Base-by-base conservation (phyloP, 176 grass and related monocot genomes). In the Leersia perrieri region DNA sequence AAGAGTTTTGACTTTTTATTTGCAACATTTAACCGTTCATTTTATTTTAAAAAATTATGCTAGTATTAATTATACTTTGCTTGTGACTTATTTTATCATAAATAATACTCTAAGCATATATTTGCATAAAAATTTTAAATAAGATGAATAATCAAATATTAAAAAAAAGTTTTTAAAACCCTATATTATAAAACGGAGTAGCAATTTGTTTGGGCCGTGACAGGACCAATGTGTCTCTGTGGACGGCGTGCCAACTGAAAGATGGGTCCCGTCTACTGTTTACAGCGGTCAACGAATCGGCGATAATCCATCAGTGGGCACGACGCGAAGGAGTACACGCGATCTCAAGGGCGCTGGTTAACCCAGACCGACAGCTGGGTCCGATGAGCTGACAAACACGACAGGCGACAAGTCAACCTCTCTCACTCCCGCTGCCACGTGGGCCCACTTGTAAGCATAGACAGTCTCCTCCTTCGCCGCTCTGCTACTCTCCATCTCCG, bases 281-380 rank as follows among this genome's bases (percentile, higher is more conserved):
- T 42, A 16, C 15, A 13, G 18, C 31, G 64, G 83, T 85, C 75
- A 85, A 85, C 83, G 67, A 32, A 16, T 26, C 14, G 16, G 33
- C 38, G n/a, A n/a, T 3, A n/a, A 25, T 31, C 31, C 22, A 58
- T 23, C 15, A 38, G n/a, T 40, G 60, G 33, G 47, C 20, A 14
- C 14, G 5, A 47, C 27, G 49, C 73, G 33, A 49, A 5, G 47
- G 25, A 75, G 60, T 20, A 61, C 76, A 73, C 60, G 22, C 39
- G 26, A 42, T 61, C 11, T 15, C 11, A 5, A 28, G 14, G 29
- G 30, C 31, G 14, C 18, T 8, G 49, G 18, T 9, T 53, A 53
- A 53, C 77, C 5, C 33, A 5, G 33, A 7, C 79, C 27, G 73
- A 66, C 86, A 78, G 33, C 66, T 83, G 80, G 74, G 73, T 23